Conservation (phyloP, 805 yeast genomes). For the Teunomyces funiuensis region DNA sequence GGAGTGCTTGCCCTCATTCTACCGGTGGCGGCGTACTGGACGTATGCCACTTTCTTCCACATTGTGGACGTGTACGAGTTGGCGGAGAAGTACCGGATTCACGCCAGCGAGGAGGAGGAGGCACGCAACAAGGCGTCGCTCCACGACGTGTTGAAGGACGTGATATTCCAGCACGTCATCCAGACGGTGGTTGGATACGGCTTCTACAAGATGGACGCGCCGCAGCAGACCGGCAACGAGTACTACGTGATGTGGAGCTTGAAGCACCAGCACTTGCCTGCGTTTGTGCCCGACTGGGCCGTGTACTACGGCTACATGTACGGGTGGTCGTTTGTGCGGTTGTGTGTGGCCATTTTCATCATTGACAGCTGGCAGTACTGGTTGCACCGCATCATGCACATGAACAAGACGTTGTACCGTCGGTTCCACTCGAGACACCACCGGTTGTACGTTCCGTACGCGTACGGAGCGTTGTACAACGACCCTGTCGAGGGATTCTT, state of each 20-base stretch:
- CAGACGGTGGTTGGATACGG: conserved; percentile 71
- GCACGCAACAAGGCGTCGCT: conserved; percentile 73
- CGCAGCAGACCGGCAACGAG: conserved; percentile 53
- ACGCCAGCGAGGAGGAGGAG: conserved; percentile 83
- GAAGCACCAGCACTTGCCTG: conserved; percentile 36
- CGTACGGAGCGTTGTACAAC: conserved; percentile 93
- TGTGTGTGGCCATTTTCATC: conserved; percentile 63
- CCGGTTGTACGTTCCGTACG: conserved; percentile 91
- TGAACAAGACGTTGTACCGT: conserved; percentile 70
- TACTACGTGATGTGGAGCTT: conserved; percentile 46
- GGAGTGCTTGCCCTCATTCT: conserved; percentile 66
- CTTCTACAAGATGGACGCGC: conserved; percentile 57
- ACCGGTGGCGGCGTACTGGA: conserved; percentile 87
- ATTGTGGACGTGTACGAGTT: conserved; percentile 69
- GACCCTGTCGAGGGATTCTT: conserved; percentile 92
- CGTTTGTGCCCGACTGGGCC: conserved; percentile 45
- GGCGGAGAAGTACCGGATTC: conserved; percentile 84
- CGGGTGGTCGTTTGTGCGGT: conserved; percentile 59
- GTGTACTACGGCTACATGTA: conserved; percentile 59
- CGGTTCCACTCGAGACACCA: conserved; percentile 94
- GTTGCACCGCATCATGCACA: conserved; percentile 87
- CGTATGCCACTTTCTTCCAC: conserved; percentile 69
- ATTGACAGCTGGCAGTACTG: conserved; percentile 96
- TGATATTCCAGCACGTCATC: conserved; percentile 77
- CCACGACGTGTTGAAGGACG: conserved; percentile 74